These are phyloP conservation scores for Syzygium syzygioides DNA, from an alignment of 441 rosid genomes.

Conservation along the genomic window DNA sequence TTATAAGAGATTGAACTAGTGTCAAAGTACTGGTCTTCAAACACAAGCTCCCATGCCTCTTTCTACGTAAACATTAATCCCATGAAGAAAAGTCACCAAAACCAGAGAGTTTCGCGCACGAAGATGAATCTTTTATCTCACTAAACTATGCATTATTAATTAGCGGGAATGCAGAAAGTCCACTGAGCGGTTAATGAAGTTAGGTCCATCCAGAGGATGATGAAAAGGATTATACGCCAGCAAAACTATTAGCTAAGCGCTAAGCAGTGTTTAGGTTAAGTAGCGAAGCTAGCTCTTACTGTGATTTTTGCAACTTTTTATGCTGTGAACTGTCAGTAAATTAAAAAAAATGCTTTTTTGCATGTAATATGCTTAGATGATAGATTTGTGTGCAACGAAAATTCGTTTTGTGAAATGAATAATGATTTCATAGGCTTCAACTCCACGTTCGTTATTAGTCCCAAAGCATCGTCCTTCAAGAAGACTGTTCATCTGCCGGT, in stretches of 20 bases:
- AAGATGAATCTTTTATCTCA: neutral
- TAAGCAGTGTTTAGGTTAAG: neutral
- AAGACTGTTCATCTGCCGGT: neutral
- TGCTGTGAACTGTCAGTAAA: neutral
- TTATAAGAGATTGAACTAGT: constrained; percentile 9
- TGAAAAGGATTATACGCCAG: neutral
- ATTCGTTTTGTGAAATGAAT: neutral
- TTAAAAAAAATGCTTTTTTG: neutral
- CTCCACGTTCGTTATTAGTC: neutral
- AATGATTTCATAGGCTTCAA: neutral
- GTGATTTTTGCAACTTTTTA: neutral
- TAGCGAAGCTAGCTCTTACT: neutral
- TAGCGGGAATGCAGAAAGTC: neutral
- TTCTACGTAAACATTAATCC: constrained; percentile 39
- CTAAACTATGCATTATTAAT: neutral
- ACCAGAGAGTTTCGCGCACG: neutral
- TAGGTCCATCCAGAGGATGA: neutral
- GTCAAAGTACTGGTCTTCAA: constrained; percentile 39
- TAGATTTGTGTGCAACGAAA: neutral
- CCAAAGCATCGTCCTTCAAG: neutral
- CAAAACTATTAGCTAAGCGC: neutral
- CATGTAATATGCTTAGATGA: neutral
- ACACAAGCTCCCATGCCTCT: constrained; percentile 65
- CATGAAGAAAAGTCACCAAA: neutral
- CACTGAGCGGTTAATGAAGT: neutral